Evolutionary conservation across 306 rosid species (phyloP), one percentile per base, ranked within the genome.

Genomic region (Coriaria nepalensis): DNA sequence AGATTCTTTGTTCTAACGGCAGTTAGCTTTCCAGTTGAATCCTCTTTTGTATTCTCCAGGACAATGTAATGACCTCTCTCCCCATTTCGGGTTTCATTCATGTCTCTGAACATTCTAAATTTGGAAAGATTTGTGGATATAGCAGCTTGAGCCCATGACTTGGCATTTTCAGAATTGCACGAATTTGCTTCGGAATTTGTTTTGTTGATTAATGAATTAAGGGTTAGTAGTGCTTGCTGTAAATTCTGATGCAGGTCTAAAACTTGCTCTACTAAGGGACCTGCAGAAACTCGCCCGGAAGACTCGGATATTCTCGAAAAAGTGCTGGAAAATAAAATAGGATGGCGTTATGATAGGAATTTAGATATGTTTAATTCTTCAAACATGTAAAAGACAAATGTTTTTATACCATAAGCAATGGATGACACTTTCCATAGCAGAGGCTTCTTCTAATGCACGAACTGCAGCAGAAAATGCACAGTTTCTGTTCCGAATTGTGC

Each of bases 141-240:
- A 20, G 94, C 90, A 50, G 90, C 85, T 62, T 74, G 81, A 47
- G 74, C 74, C 94, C 94, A 83, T 53, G 64, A 69, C 9, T 54
- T 43, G 43, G 80, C 78, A 68, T 76, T 66, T 35, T 68, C 14
- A 35, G 10, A 46, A 43, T 10, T 47, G 52, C 12, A 71, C 37
- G 60, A 43, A 37, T 58, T 76, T 39, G 63, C 32, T 49, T 61
- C 64, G 5, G 49, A 49, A 48, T 53, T 45, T 37, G 13, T 47
- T 14, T 55, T 61, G 54, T 63, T 63, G 35, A 66, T 51, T 46
- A 77, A 54, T 52, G 74, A 62, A 60, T 62, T 68, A 40, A 80
- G 55, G 8, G 62, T 7, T 45, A 35, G 6, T 43, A 47, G 62
- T 35, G 68, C 62, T 48, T 68, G 63, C 70, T 56, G 72, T 68